Base-by-base conservation (phyloP, 495 filamentous ascomycete genomes). In the Penicillium daleae region DNA sequence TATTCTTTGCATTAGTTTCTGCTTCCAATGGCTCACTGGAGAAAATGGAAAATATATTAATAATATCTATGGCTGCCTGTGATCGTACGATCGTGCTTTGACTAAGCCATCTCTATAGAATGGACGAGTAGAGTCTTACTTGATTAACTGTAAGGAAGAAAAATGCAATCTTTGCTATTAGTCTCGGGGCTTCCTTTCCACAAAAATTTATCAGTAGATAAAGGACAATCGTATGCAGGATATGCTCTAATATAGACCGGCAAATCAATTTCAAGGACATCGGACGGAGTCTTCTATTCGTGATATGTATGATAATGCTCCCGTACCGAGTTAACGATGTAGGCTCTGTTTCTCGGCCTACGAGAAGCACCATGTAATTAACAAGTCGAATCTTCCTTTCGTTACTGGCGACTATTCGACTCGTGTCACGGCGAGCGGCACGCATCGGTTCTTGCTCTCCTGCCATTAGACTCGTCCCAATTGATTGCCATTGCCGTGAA, bases 1-100 rank as follows among this genome's bases (percentile, higher is more conserved):
- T 12, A 39, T 32, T 59, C n/a, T 53, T 63, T 57, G 60, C 60
- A 63, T 63, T 58, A 57, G 60, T 46, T 27, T 46, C 42, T 57
- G 9, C 33, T 13, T 33, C 22, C 0, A 46, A 35, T 37, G 31
- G n/a, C 19, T 57, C 6, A 49, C 33, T 32, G 17, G 53, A 51
- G 32, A 31, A 15, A 10, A 29, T 24, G 6, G 2, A 50, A 57
- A 62, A 53, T 51, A 56, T 62, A 51, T 62, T 62, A 50, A 21
- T 56, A 56, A 57, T 51, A 24, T 32, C 27, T 2, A n/a, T 61
- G 27, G 10, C 39, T 22, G 10, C 22, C 6, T 42, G 26, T 32
- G 58, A 37, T 29, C 26, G 49, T 24, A 50, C 21, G 46, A 26
- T 50, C 7, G 29, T 31, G 29, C 5, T 24, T 22, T 46, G 46